Conservation (phyloP, 768 basidiomycete genomes). For the Phlegmacium glaucopus region DNA sequence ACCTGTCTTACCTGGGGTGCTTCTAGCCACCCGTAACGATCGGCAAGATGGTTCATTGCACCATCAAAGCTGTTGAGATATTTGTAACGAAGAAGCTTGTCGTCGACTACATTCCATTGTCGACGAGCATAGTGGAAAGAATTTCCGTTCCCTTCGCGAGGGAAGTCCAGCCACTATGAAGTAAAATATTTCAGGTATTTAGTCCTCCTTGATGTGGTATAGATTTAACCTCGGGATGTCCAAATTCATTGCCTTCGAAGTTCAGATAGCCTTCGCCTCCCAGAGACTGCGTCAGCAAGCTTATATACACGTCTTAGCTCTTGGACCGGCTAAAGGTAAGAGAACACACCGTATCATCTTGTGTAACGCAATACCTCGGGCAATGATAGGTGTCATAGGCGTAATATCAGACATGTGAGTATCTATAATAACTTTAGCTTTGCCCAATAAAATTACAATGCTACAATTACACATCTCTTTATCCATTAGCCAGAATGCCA, state of each 20-base stretch:
- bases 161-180: constrained; percentile 96
- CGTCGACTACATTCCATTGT: constrained; percentile 95
- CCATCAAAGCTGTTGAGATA: constrained; percentile 93
- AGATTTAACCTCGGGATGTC: constrained; percentile 84
- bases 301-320: constrained; percentile 22
- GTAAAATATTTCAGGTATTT: background rate
- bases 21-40: constrained; percentile 80
- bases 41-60: constrained; percentile 86
- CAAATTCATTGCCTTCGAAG: constrained; percentile 98
- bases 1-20: constrained; percentile 63
- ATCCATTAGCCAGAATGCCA: constrained; percentile 99
- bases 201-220: background rate
- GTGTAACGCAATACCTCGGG: constrained; percentile 89
- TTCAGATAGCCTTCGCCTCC: constrained; percentile 98
- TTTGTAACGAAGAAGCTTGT: constrained; percentile 80
- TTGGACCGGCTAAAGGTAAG: no score
- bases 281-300: constrained; percentile 85
- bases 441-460: background rate
- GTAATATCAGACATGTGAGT: constrained; percentile 92
- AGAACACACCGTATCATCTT: constrained; percentile 88
- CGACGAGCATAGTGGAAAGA: constrained; percentile 97
- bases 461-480: constrained; percentile 92
- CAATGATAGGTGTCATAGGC: constrained; percentile 77
- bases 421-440: constrained; percentile 40
- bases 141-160: constrained; percentile 91